Evolutionary conservation across 805 yeast species (phyloP), one percentile per base, ranked within the genome.

Genomic region (Lipomyces yamadae): DNA sequence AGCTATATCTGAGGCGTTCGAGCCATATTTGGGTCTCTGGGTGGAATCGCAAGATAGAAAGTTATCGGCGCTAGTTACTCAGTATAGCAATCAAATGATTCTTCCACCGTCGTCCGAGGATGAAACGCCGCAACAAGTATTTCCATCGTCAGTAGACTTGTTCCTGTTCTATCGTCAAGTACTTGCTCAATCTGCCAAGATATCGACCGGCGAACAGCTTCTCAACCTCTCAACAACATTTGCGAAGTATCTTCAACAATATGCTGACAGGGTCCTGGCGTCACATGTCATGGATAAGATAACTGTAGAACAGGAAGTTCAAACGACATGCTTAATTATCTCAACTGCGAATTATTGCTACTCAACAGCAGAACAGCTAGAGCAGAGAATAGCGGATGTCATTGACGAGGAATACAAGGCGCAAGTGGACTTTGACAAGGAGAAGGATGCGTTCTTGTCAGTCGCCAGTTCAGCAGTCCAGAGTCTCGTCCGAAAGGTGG

Each of bases 261-360:
- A 90, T 73, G 82, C 85, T 33, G 80, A 76, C 24, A 83, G 81
- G 69, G 81, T 86, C 53, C 79, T 87, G 66, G 5, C 65, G 15
- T 54, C 70, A 11, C 66, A 62, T 50, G 48, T 67, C 15, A n/a
- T 35, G 18, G 70, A 67, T 6, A 64, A 72, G 52, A 73, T 78
- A 35, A 83, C 86, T 34, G 79, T 83, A 11, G 78, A 76, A 11
- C 94, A 90, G 70, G 87, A 91, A 0, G 79, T 91, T 24, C 83
- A 82, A 56, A 85, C 89, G 66, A 81, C 90, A 1, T 88, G 95
- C 35, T 79, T 91, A 74, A 84, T 92, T 8, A 78, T 94, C 45
- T 91, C 92, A 72, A 94, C 99, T 0, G 92, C 97, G 0, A 97
- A 94, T 75, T 95, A 93, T 76, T 88, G 97, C 66, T 85, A 91